These are phyloP conservation scores for Clonostachys chloroleuca DNA, from an alignment of 2,329 filamentous ascomycete species.

Conservation along the genomic window DNA sequence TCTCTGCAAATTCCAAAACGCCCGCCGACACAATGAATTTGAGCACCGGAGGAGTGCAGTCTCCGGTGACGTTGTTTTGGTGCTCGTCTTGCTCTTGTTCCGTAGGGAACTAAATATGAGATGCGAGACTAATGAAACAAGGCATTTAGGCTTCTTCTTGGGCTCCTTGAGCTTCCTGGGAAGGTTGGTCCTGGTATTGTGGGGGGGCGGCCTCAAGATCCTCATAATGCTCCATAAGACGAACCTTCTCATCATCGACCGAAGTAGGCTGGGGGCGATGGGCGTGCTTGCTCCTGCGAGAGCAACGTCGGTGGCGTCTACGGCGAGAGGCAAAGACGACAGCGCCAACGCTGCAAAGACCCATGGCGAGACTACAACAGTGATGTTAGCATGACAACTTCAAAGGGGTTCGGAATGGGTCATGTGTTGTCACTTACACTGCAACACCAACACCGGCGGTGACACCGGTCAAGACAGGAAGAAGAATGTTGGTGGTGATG, in stretches of 20 bases:
- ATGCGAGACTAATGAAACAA: no score
- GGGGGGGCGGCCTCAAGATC: constrained; percentile 18
- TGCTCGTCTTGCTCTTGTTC: no score
- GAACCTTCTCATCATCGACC: constrained; percentile 42
- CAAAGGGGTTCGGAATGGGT: not conserved
- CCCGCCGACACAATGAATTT: not conserved
- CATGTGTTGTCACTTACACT: constrained; percentile 38
- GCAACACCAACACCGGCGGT: constrained; percentile 64
- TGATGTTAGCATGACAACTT: constrained; percentile 15
- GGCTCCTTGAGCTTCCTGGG: no score
- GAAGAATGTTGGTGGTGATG: constrained; percentile 57
- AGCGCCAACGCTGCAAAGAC: constrained; percentile 57
- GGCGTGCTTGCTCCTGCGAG: constrained; percentile 24
- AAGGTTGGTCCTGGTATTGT: constrained; percentile 13
- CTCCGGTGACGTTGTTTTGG: not conserved
- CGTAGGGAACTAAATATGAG: no score
- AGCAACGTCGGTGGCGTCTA: constrained; percentile 14
- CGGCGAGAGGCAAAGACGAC: constrained; percentile 44
- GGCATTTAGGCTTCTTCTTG: no score
- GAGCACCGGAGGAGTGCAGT: not conserved
- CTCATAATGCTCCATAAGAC: constrained; percentile 34
- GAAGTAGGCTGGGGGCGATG: constrained; percentile 22
- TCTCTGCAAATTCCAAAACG: not conserved
- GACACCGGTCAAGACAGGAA: constrained; percentile 66
- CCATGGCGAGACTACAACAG: constrained; percentile 52